A percentile compares a stretch with the other conserved stretches of the same genome.
phyloP scores from a whole-genome alignment of 164 flowering plant species.

The Vitis cinerea region DNA sequence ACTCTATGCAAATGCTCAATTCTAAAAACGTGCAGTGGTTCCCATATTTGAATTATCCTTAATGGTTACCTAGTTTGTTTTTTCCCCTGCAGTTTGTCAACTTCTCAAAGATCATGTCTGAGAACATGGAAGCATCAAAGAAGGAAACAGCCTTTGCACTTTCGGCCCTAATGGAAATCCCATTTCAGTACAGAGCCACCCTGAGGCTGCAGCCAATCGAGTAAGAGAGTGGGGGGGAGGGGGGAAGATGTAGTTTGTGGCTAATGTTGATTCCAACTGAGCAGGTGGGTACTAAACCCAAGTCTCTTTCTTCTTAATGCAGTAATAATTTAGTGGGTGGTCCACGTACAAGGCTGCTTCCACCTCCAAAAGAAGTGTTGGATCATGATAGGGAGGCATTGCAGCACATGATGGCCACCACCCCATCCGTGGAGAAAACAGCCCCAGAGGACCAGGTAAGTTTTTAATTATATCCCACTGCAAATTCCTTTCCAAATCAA shows the following conservation, averaged over 20 bases:
- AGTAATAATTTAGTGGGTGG: slow-evolving; percentile 24
- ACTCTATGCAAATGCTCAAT: too few species aligned
- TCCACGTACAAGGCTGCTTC: slow-evolving; percentile 41
- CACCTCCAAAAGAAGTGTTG: slow-evolving; percentile 74
- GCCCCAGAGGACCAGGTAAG: slow-evolving; percentile 47
- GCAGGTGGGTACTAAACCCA: background rate
- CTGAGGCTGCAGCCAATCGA: slow-evolving; percentile 30
- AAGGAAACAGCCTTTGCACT: slow-evolving; percentile 89
- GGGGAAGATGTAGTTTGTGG: background rate
- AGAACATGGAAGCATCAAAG: slow-evolving; percentile 47
- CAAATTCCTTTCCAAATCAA: too few species aligned
- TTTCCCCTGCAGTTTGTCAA: slow-evolving; percentile 70
- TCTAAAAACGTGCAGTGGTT: too few species aligned
- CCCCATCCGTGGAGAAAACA: slow-evolving; percentile 20
- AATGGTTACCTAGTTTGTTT: too few species aligned
- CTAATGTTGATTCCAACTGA: background rate
- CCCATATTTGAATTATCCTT: too few species aligned
- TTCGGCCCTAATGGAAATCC: slow-evolving; percentile 93
- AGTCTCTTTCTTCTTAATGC: slow-evolving; percentile 9
- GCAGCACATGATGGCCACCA: slow-evolving; percentile 14
- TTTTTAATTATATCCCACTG: background rate
- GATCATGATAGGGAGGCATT: slow-evolving; percentile 40
- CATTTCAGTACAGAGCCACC: slow-evolving; percentile 76
- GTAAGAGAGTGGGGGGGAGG: slow-evolving; percentile 23
- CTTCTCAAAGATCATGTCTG: slow-evolving; percentile 84